Evolutionary conservation across 2,329 filamentous ascomycete species (phyloP).

Genomic region (Hypoxylon sp.): DNA sequence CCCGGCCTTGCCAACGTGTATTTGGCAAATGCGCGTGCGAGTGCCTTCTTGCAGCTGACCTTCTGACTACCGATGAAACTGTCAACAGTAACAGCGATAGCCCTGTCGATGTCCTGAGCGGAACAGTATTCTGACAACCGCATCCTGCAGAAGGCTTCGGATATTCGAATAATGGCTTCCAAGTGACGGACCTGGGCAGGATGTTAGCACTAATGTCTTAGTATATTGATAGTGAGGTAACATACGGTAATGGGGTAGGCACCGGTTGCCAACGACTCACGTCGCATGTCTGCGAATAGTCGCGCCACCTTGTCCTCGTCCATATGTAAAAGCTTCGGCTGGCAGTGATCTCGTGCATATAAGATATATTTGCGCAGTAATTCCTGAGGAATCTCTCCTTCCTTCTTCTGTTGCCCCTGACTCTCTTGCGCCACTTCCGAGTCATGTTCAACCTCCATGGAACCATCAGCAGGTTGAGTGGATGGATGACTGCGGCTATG

Average conservation of each 20-base stretch:
- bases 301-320: constrained; percentile 97
- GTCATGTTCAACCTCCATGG: constrained; percentile 75
- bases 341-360: constrained; percentile 90
- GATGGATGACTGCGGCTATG: constrained; percentile 87
- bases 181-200: constrained; percentile 86
- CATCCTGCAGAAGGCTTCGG: constrained; percentile 97
- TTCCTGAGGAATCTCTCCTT: constrained; percentile 88
- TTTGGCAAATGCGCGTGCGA: constrained; percentile 95
- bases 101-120: constrained; percentile 91
- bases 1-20: constrained; percentile 76
- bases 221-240: constrained; percentile 42
- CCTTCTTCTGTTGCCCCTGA: constrained; percentile 55
- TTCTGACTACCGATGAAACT: constrained; percentile 98
- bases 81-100: constrained; percentile 96
- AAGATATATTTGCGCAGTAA: constrained; percentile 96
- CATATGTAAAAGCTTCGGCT: constrained; percentile 95
- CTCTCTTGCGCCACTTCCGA: constrained; percentile 57
- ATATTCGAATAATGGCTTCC: constrained; percentile 96
- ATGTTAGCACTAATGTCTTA: constrained; percentile 41
- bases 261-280: constrained; percentile 92
- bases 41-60: constrained; percentile 96
- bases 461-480: constrained; percentile 64
- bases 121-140: constrained; percentile 96
- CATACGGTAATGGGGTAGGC: constrained; percentile 98
- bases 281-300: constrained; percentile 95